Evolutionary conservation across 257 asterid genomes (phyloP).

Genomic region (Coffea canephora): DNA sequence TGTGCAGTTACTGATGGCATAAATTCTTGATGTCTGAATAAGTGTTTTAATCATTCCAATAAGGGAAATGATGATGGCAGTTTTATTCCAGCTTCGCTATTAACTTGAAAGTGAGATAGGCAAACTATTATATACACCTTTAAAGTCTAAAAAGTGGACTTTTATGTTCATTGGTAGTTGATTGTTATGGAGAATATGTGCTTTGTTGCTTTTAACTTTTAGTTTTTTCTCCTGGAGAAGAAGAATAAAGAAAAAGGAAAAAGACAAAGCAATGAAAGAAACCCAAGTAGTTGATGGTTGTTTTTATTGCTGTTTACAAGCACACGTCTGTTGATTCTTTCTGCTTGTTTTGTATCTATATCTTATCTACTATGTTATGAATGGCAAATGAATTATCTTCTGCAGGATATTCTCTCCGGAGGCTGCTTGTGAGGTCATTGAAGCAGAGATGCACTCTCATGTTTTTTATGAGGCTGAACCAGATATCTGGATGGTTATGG

Average conservation of each 20-base stretch:
- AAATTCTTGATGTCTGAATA: not conserved
- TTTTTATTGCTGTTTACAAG: not conserved
- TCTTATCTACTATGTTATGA: not conserved
- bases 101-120: not conserved
- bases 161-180: not conserved
- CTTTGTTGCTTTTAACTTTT: not conserved
- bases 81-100: not conserved
- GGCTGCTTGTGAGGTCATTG: conserved; percentile 91
- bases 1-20: not conserved
- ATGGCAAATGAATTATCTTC: conserved; percentile 20
- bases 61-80: not conserved
- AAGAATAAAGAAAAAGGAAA: too few relatives aligned
- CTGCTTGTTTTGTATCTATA: not conserved
- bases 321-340: not conserved
- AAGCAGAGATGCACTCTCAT: conserved; percentile 94
- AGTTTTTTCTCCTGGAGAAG: not conserved
- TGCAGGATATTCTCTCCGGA: conserved; percentile 94
- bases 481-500: conserved; percentile 99
- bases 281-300: not conserved
- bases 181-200: not conserved
- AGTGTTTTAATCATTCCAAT: too few relatives aligned
- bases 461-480: conserved; percentile 92
- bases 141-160: not conserved
- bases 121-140: not conserved
- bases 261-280: not conserved